Percentiles rank a stretch among this genome's conserved stretches.
phyloP scores from a whole-genome alignment of 1,284 basidiomycete species.

The Tremellales sp. region DNA sequence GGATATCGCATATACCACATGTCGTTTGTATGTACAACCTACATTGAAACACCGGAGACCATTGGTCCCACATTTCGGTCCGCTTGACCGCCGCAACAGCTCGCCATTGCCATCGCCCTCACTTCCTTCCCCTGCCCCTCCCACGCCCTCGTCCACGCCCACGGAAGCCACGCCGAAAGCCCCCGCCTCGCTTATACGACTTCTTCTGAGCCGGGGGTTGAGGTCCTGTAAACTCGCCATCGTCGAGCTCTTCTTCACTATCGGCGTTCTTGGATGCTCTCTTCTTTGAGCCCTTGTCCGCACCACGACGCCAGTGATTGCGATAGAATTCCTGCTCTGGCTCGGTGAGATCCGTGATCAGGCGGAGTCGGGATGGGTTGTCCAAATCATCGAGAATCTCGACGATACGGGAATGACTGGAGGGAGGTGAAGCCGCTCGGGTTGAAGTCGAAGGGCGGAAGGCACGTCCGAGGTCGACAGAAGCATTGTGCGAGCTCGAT shows the following conservation, averaged over 20 bases:
- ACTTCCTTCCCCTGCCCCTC: slow-evolving; percentile 1
- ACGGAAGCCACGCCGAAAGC: background rate
- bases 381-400: background rate
- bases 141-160: slow-evolving; percentile 9
- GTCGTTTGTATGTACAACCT: background rate
- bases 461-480: background rate
- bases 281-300: slow-evolving; percentile 15
- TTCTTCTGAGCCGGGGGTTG: background rate
- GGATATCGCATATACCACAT: too few relatives aligned
- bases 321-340: slow-evolving; percentile 26
- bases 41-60: too few relatives aligned
- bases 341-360: slow-evolving; percentile 18
- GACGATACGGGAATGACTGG: background rate
- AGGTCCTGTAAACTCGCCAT: background rate
- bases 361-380: background rate
- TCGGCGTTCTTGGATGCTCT: background rate
- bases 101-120: background rate
- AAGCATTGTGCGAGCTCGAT: background rate
- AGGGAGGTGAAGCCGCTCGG: background rate
- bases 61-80: too few relatives aligned
- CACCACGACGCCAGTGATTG: slow-evolving; percentile 37
- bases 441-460: background rate
- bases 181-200: background rate
- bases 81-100: background rate
- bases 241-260: background rate